Conservation (phyloP, 805 yeast species). For the Saturnispora serradocipensis region DNA sequence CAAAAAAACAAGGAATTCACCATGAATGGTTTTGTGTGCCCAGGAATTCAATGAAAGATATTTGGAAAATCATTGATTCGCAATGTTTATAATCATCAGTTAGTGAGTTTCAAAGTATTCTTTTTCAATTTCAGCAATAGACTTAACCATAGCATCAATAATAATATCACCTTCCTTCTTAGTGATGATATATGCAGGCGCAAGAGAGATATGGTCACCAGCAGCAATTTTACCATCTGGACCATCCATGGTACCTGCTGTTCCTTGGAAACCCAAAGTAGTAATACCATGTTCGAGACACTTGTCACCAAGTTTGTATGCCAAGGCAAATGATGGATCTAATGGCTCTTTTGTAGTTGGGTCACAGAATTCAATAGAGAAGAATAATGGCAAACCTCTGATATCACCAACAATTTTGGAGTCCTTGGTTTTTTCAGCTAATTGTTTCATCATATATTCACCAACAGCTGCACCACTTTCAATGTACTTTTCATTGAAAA, state of each 20-base stretch:
- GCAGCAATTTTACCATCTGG: conserved; percentile 19
- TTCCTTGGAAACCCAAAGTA: conserved; percentile 34
- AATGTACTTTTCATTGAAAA: conserved; percentile 27
- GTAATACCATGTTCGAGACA: conserved; percentile 35
- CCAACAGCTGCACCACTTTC: conserved; percentile 36
- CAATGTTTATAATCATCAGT: not conserved
- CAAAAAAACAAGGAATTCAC: conserved; percentile 25
- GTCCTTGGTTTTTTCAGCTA: conserved; percentile 24
- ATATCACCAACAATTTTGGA: conserved; percentile 38
- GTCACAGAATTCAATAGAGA: conserved; percentile 43
- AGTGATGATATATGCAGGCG: conserved; percentile 37
- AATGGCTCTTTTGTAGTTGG: conserved; percentile 39
- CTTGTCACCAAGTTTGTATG: conserved; percentile 27
- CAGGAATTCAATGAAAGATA: conserved; percentile 27
- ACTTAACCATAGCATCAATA: conserved; percentile 22
- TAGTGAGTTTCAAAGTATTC: conserved; percentile 11
- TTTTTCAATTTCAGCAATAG: conserved; percentile 15
- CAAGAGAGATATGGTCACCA: conserved; percentile 30
- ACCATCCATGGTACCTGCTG: conserved; percentile 32
- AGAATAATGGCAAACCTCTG: conserved; percentile 48
- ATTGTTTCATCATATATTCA: conserved; percentile 31
- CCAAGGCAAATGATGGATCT: conserved; percentile 22
- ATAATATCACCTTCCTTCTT: conserved; percentile 32
- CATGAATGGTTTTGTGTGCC: conserved; percentile 53
- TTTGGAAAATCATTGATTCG: conserved; percentile 18